Conservation (phyloP, 2,329 filamentous ascomycete genomes). For the Colletotrichum lindemuthianum region DNA sequence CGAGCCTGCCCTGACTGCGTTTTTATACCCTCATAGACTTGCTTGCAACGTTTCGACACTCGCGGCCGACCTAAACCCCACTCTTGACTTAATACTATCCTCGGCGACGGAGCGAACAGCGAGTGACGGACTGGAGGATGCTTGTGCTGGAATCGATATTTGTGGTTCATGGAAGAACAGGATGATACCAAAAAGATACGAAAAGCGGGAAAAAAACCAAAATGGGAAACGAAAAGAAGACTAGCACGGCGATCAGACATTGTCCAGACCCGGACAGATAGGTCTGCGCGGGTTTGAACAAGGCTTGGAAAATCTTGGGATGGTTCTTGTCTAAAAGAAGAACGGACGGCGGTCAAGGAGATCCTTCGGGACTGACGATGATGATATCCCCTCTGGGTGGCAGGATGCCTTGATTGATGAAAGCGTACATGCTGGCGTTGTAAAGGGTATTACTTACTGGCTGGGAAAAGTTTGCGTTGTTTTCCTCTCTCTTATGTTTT, state of each 20-base stretch:
- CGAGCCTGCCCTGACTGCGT: conserved; percentile 24
- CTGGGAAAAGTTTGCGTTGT: conserved; percentile 31
- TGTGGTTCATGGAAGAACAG: neutral
- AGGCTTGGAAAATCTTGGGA: conserved; percentile 2
- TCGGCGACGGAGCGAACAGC: conserved; percentile 11
- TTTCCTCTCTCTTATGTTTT: neutral
- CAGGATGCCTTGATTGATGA: conserved; percentile 16
- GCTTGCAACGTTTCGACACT: conserved; percentile 33
- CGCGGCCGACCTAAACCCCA: conserved; percentile 15
- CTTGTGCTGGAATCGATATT: conserved; percentile 3
- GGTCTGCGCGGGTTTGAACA: conserved; percentile 26
- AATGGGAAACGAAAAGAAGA: neutral
- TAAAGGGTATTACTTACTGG: conserved; percentile 4
- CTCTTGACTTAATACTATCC: conserved; percentile 29
- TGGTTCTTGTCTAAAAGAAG: conserved; percentile 1
- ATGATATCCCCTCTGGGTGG: neutral
- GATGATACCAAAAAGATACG: conserved; percentile 1
- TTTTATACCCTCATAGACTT: conserved; percentile 39
- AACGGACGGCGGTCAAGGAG: too few relatives aligned
- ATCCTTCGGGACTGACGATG: neutral
- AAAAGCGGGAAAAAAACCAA: neutral
- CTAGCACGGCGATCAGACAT: neutral
- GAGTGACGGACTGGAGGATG: conserved; percentile 4
- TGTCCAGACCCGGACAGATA: neutral
- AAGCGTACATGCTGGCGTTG: conserved; percentile 20